Conservation (phyloP, 164 flowering plant genomes). For the Macadamia integrifolia region DNA sequence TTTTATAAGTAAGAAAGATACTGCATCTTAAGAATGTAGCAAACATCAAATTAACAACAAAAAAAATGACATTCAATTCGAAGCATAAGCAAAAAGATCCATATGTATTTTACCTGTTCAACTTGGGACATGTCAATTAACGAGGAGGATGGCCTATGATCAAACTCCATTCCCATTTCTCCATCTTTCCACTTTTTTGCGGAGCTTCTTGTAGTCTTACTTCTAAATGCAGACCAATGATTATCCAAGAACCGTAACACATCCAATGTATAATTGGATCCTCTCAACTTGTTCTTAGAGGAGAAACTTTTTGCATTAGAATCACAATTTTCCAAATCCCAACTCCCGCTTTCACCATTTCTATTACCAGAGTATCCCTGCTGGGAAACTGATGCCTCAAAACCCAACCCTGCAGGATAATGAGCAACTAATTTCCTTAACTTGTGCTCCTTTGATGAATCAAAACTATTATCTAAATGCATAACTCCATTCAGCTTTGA, state of each 20-base stretch:
- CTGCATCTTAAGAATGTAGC: too few species aligned
- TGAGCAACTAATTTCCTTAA: slow-evolving; percentile 27
- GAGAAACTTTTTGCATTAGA: slow-evolving; percentile 20
- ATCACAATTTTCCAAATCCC: slow-evolving; percentile 28
- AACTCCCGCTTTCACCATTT: slow-evolving; percentile 15
- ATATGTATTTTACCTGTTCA: slow-evolving; percentile 25
- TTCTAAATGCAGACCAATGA: slow-evolving; percentile 22
- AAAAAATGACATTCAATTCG: background rate
- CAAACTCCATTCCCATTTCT: slow-evolving; percentile 24
- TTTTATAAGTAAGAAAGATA: background rate
- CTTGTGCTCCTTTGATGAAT: slow-evolving; percentile 13
- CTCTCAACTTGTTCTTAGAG: slow-evolving; percentile 26
- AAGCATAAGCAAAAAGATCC: background rate
- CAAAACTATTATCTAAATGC: slow-evolving; percentile 15
- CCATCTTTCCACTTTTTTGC: slow-evolving; percentile 47
- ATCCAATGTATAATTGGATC: slow-evolving; percentile 15
- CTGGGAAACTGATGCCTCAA: slow-evolving; percentile 15
- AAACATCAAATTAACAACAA: background rate
- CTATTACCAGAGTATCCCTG: slow-evolving; percentile 15
- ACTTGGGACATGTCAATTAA: slow-evolving; percentile 16
- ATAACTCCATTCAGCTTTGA: slow-evolving; percentile 17
- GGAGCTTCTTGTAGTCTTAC: slow-evolving; percentile 20
- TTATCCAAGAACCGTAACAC: slow-evolving; percentile 22
- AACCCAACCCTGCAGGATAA: slow-evolving; percentile 15
- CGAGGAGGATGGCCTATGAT: slow-evolving; percentile 26